Percentiles rank a stretch among this genome's conserved stretches.
phyloP scores from a whole-genome alignment of 441 rosid genomes.

The Corymbia calophylla region DNA sequence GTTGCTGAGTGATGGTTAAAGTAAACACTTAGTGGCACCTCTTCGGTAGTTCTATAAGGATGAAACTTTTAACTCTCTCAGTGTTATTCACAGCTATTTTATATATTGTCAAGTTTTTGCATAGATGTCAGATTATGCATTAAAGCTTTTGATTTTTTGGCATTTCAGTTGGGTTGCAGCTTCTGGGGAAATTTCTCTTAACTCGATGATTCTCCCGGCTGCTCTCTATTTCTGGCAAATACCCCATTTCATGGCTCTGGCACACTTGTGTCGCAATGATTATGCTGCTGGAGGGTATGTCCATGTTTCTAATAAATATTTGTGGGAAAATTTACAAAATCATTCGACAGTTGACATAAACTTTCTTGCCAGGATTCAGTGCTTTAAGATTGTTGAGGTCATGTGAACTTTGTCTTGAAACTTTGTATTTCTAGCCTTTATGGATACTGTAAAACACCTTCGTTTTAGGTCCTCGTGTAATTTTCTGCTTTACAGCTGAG shows the following conservation, averaged over 20 bases:
- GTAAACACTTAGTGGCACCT: not conserved
- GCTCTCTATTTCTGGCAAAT: conserved; percentile 99
- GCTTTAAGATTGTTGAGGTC: not conserved
- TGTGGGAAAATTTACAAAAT: not conserved
- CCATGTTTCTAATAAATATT: not conserved
- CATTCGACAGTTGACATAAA: not conserved
- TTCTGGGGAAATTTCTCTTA: conserved; percentile 57
- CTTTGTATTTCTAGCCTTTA: not conserved
- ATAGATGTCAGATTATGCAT: not conserved
- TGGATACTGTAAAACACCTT: not conserved
- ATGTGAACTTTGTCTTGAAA: not conserved
- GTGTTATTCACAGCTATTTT: not conserved
- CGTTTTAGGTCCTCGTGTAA: not conserved
- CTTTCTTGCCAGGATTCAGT: not conserved
- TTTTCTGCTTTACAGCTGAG: not conserved
- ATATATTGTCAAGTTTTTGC: not conserved
- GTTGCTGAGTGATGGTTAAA: not conserved
- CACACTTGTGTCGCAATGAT: conserved; percentile 77
- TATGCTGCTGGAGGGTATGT: conserved; percentile 96
- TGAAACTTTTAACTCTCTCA: not conserved
- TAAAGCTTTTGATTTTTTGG: conserved; percentile 7
- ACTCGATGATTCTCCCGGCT: conserved; percentile 79
- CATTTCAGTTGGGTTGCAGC: conserved; percentile 89
- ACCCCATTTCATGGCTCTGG: conserved; percentile 99
- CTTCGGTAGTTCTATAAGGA: not conserved